Conservation (phyloP, 164 flowering plant species). For the Sedum album region DNA sequence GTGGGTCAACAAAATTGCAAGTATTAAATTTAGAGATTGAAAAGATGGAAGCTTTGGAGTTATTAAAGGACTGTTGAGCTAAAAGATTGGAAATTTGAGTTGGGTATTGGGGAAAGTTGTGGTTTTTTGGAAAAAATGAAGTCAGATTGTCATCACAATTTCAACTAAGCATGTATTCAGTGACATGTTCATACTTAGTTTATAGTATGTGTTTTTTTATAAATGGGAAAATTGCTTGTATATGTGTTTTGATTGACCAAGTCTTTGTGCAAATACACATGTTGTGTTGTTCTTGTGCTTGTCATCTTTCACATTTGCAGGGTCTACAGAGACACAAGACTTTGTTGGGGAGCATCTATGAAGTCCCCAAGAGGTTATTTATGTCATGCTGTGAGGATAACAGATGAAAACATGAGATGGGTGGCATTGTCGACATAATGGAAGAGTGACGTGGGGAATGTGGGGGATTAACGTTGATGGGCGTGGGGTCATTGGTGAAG, state of each 20-base stretch:
- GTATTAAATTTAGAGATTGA: not conserved
- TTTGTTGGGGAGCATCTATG: conserved; percentile 7
- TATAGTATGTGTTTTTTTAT: too few species aligned
- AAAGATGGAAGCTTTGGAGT: not conserved
- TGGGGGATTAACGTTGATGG: conserved; percentile 48
- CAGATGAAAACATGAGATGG: not conserved
- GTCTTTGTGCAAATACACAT: conserved; percentile 7
- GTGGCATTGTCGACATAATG: too few species aligned
- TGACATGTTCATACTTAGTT: not conserved
- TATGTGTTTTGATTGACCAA: not conserved
- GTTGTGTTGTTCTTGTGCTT: conserved; percentile 2
- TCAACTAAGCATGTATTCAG: conserved; percentile 3
- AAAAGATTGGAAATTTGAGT: not conserved
- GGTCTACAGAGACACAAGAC: conserved; percentile 1
- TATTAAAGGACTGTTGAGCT: not conserved
- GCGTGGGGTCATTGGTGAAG: conserved; percentile 72
- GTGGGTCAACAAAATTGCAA: not conserved
- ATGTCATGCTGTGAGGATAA: conserved; percentile 2
- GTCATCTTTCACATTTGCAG: conserved; percentile 6
- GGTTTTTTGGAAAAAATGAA: not conserved
- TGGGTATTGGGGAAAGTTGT: not conserved
- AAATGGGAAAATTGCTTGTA: not conserved
- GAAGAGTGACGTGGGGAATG: not conserved
- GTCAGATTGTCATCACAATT: not conserved
- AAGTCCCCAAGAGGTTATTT: conserved; percentile 5